phyloP scores from a whole-genome alignment of 2,329 filamentous ascomycete species.

The Scedosporium boydii region DNA sequence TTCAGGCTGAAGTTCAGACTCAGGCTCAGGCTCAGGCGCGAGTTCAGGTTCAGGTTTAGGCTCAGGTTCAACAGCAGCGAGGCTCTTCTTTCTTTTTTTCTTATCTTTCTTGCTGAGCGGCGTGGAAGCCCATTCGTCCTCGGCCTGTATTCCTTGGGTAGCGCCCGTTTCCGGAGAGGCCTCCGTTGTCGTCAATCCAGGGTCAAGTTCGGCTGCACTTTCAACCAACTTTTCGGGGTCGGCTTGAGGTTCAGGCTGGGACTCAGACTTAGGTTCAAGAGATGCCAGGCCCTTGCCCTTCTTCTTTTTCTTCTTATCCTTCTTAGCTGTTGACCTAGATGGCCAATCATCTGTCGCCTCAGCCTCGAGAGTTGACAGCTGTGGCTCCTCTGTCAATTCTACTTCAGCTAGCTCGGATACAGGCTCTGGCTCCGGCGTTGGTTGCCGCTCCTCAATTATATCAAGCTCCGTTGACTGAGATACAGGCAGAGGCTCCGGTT shows the following conservation, averaged over 20 bases:
- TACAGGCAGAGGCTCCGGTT: neutral
- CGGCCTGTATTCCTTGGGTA: too few species aligned
- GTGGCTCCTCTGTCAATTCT: neutral
- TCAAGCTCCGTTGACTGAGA: neutral
- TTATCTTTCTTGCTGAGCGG: neutral
- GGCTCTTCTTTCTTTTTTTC: constrained; percentile 1
- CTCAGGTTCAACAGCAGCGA: neutral
- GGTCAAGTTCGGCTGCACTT: neutral
- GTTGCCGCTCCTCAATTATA: neutral
- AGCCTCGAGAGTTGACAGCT: neutral
- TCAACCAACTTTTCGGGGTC: neutral
- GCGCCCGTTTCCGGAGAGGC: neutral
- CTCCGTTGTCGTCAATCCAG: neutral
- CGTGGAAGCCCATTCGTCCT: neutral
- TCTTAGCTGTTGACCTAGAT: neutral
- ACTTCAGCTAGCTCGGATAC: neutral
- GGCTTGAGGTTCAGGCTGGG: neutral
- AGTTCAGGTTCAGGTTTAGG: neutral
- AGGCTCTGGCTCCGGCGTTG: neutral
- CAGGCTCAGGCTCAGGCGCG: neutral
- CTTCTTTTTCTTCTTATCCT: constrained; percentile 2
- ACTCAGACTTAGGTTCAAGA: neutral
- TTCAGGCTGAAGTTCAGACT: neutral
- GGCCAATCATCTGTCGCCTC: neutral
- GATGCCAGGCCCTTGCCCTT: neutral